Percentiles rank a stretch among this genome's conserved stretches.
phyloP scores from a whole-genome alignment of 208 protist species.

The Trypanosoma brucei region DNA sequence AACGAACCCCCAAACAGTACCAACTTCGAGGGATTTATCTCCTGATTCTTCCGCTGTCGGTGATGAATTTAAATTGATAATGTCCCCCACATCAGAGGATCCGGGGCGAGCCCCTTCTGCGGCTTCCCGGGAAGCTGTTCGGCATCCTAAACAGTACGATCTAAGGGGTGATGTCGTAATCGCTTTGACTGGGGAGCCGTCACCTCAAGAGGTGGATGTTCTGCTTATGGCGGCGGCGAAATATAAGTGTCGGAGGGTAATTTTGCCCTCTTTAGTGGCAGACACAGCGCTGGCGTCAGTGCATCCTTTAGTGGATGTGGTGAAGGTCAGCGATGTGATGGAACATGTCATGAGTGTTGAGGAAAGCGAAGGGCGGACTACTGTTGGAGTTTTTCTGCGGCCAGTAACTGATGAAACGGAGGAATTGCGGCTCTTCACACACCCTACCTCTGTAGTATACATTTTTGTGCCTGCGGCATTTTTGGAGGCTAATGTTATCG shows the following conservation, averaged over 20 bases:
- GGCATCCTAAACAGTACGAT: conserved; percentile 11
- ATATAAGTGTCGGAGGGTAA: conserved; percentile 53
- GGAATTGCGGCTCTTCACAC: conserved; percentile 38
- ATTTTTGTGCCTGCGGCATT: conserved; percentile 40
- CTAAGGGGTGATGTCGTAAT: conserved; percentile 52
- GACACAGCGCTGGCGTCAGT: conserved; percentile 26
- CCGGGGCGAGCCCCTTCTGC: background rate
- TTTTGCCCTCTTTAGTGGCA: conserved; percentile 43
- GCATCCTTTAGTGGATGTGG: conserved; percentile 39
- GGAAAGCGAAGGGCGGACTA: conserved; percentile 29
- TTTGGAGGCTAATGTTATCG: conserved; percentile 25
- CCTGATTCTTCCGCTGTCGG: conserved; percentile 7
- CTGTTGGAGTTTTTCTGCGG: conserved; percentile 41
- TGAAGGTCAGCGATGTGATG: conserved; percentile 47
- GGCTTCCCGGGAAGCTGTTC: background rate
- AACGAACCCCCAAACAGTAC: conserved; percentile 18
- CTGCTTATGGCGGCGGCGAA: conserved; percentile 49
- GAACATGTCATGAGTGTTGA: conserved; percentile 32
- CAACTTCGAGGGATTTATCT: conserved; percentile 19
- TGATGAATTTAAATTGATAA: conserved; percentile 2
- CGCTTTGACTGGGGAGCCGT: conserved; percentile 35
- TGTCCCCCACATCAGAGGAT: background rate
- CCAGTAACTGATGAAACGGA: conserved; percentile 27
- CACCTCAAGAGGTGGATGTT: conserved; percentile 47
- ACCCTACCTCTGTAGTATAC: conserved; percentile 60